Evolutionary conservation across 2,329 filamentous ascomycete genomes (phyloP).

Genomic region (Ophiostoma piceae): DNA sequence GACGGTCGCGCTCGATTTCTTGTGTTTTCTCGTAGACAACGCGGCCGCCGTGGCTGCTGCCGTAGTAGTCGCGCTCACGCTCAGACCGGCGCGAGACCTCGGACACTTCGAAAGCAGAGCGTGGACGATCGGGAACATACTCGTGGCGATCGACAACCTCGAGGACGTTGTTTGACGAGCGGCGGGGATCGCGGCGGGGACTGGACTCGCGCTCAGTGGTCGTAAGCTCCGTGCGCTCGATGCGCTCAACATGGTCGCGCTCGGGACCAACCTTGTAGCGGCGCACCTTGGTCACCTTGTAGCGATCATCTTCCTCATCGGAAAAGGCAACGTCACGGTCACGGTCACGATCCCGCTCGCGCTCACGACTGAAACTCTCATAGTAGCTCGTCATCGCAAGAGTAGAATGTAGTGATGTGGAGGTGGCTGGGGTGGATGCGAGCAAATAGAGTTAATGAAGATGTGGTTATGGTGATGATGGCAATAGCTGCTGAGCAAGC

Average conservation of each 20-base stretch:
- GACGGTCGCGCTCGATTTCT: constrained; percentile 40
- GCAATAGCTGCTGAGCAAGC: neutral
- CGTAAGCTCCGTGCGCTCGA: constrained; percentile 33
- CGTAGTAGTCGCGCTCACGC: constrained; percentile 27
- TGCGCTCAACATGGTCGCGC: constrained; percentile 39
- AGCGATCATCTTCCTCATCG: constrained; percentile 37
- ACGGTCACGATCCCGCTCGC: neutral
- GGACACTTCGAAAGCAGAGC: constrained; percentile 45
- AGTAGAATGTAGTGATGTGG: neutral
- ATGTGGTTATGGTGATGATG: neutral
- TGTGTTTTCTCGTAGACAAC: constrained; percentile 43
- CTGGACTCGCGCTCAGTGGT: neutral
- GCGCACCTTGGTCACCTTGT: constrained; percentile 45
- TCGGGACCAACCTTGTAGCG: constrained; percentile 48
- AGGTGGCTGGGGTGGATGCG: neutral
- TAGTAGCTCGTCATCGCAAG: constrained; percentile 21
- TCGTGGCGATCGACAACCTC: constrained; percentile 41
- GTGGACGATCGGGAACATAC: constrained; percentile 46
- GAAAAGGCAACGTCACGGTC: constrained; percentile 19
- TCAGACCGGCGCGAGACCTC: constrained; percentile 30
- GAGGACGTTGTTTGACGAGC: constrained; percentile 37
- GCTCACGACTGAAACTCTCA: constrained; percentile 23
- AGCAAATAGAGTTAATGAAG: neutral
- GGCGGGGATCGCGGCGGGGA: constrained; percentile 29
- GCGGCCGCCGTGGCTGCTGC: constrained; percentile 29